Evolutionary conservation across 1,284 basidiomycete genomes (phyloP), one percentile per base, ranked within the genome.

Genomic region (Cystobasidiaceae sp.): DNA sequence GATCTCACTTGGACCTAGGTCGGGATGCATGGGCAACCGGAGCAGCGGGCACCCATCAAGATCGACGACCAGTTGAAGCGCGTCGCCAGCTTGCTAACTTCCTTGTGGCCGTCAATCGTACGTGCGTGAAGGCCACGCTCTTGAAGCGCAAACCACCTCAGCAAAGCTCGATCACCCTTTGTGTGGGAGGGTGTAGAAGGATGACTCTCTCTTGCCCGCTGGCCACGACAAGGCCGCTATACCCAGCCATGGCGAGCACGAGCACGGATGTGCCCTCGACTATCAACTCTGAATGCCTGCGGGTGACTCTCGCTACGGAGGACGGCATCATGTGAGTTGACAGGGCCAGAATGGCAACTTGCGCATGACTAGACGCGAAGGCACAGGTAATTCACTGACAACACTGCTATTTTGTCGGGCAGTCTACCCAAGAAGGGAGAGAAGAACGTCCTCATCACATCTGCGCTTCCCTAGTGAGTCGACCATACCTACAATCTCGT

Each of bases 371-470:
- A 11, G 37, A 39, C 37, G 23, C 45, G 21, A 48, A 17, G 45
- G 13, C 45, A 8, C 27, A 15, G 21, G 15, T 41, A 28, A 15
- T 1, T 27, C 13, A 17, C 45, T 25, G 4, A n/a, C 28, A 4
- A 17, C 11, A 27, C 37, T 39, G 37, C 9, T n/a, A n/a, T 39
- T n/a, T n/a, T n/a, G n/a, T 48, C 13, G 17, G 15, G n/a, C 67
- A 94, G 92, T 72, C 80, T 93, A 56, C 93, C 93, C 3, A 86
- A 86, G 76, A 82, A 87, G 57, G 93, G 92, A 49, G 86, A 92
- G 77, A 81, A 81, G 58, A 97, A 97, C 74, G 80, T 97, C 54
- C 81, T 99, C 43, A 87, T 98, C 75, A 97, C 96, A 8, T 97
- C 93, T 66, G 94, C 96, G 39, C 79, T 99, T 60, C 96, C 96